Evolutionary conservation across 805 yeast genomes (phyloP).

Genomic region (Candida pseudofarinosa): DNA sequence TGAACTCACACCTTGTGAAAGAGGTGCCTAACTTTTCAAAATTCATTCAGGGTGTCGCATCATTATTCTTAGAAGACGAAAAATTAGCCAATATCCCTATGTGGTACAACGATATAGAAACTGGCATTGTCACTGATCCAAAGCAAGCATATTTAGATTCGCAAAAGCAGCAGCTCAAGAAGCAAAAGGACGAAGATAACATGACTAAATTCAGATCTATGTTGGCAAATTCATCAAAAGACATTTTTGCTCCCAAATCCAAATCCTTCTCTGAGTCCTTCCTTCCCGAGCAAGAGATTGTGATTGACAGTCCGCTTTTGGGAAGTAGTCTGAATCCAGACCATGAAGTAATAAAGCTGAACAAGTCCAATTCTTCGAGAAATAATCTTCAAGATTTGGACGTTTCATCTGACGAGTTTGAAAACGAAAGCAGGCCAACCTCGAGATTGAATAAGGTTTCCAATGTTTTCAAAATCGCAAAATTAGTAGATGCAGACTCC

Average conservation of each 20-base stretch:
- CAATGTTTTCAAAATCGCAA: slow-evolving; percentile 27
- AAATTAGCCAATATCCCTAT: slow-evolving; percentile 86
- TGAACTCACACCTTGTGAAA: slow-evolving; percentile 77
- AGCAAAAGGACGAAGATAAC: slow-evolving; percentile 44
- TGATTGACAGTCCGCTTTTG: background rate
- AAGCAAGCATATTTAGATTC: slow-evolving; percentile 71
- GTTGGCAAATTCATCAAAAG: slow-evolving; percentile 25
- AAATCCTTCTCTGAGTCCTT: slow-evolving; percentile 36
- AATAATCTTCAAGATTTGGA: slow-evolving; percentile 13
- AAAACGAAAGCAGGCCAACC: slow-evolving; percentile 19
- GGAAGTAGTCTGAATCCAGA: background rate
- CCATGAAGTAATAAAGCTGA: background rate
- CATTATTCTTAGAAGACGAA: slow-evolving; percentile 85
- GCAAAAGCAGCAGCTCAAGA: slow-evolving; percentile 47
- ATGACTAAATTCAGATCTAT: slow-evolving; percentile 38
- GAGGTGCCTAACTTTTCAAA: slow-evolving; percentile 93
- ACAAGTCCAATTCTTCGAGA: background rate
- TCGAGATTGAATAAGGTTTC: slow-evolving; percentile 24
- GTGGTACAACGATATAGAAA: slow-evolving; percentile 86
- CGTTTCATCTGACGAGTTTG: slow-evolving; percentile 38
- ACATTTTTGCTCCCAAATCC: slow-evolving; percentile 29
- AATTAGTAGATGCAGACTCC: slow-evolving; percentile 63
- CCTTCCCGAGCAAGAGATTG: background rate
- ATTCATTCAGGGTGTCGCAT: slow-evolving; percentile 88
- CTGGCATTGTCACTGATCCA: slow-evolving; percentile 73